These are phyloP conservation scores for Fusarium albosuccineum DNA, from an alignment of 2,329 filamentous ascomycete genomes.

Conservation along the genomic window DNA sequence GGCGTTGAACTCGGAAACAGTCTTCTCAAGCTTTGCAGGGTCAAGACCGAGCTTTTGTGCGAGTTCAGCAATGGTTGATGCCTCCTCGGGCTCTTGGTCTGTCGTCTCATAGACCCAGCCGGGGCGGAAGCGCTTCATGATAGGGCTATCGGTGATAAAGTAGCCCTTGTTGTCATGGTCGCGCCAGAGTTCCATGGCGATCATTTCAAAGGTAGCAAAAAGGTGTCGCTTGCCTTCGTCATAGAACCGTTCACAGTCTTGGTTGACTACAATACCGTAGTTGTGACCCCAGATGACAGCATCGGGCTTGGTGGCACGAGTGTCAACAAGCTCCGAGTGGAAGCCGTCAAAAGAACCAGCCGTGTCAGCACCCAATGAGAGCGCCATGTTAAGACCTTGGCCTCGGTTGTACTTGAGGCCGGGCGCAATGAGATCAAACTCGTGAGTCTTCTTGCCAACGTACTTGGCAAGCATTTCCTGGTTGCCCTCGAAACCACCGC, in stretches of 20 bases:
- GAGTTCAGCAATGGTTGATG: neutral
- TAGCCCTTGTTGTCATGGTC: conserved; percentile 1
- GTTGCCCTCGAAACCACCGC: conserved; percentile 1
- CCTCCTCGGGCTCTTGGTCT: neutral
- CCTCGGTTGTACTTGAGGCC: conserved; percentile 1
- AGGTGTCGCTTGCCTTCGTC: neutral
- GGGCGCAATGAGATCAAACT: neutral
- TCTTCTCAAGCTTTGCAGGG: neutral
- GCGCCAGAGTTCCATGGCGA: neutral
- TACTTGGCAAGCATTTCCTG: neutral
- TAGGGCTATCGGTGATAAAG: neutral
- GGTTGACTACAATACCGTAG: neutral
- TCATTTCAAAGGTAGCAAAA: conserved; percentile 1
- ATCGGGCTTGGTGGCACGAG: conserved; percentile 1
- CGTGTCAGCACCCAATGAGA: neutral
- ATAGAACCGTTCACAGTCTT: conserved; percentile 1
- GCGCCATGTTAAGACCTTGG: neutral
- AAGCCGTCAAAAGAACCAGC: neutral
- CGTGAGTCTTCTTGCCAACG: neutral
- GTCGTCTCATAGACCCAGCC: neutral
- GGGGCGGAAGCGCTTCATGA: neutral
- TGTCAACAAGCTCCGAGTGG: neutral
- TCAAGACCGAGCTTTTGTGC: neutral
- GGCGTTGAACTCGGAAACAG: neutral
- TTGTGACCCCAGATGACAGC: conserved; percentile 1